These are phyloP conservation scores for Epicoccum nigrum DNA, from an alignment of 2,329 filamentous ascomycete species.

Conservation along the genomic window DNA sequence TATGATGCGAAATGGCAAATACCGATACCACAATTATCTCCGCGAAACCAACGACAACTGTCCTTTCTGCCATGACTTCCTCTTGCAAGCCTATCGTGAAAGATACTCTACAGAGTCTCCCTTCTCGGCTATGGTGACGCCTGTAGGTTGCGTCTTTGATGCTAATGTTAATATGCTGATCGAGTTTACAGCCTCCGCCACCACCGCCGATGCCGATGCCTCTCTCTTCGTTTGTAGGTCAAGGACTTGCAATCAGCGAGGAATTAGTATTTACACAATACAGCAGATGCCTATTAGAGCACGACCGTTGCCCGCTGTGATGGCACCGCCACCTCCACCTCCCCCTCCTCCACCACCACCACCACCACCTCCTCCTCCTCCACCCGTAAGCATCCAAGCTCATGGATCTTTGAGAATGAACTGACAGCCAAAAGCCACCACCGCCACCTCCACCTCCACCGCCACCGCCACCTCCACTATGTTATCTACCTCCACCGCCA, in stretches of 20 bases:
- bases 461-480: constrained; percentile 17
- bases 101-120: not conserved
- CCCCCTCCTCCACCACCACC: constrained; percentile 17
- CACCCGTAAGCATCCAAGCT: constrained; percentile 5
- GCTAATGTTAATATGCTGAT: not conserved
- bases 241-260: accelerated
- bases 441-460: constrained; percentile 21
- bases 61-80: constrained; percentile 5
- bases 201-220: constrained; percentile 18
- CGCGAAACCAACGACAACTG: constrained; percentile 6
- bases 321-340: not conserved
- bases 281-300: not conserved
- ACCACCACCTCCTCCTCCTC: constrained; percentile 16
- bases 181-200: constrained; percentile 12
- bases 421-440: constrained; percentile 12
- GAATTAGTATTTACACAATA: not conserved
- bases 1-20: not conserved
- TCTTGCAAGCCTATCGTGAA: not conserved
- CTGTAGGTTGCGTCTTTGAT: not conserved
- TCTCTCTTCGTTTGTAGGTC: not conserved
- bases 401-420: too few species aligned
- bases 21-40: constrained; percentile 6
- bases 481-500: constrained; percentile 16
- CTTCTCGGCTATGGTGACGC: not conserved
- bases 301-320: not conserved